Percentiles rank a stretch among this genome's conserved stretches.
phyloP scores from a whole-genome alignment of 2,329 filamentous ascomycete species.

The Pseudomassariella vexata region DNA sequence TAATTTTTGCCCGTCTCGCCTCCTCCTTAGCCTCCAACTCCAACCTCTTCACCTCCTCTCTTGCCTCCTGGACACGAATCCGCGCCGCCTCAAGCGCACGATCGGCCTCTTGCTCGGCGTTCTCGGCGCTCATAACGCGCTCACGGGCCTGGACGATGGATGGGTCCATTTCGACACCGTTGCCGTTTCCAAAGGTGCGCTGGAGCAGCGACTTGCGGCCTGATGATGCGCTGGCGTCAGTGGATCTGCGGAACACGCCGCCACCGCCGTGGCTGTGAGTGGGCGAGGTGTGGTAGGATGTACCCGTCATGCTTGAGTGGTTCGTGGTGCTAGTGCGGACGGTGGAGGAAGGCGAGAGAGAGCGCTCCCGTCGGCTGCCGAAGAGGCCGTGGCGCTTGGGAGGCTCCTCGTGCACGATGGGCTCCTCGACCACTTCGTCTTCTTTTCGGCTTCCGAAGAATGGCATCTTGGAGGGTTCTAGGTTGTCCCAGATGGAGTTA shows the following conservation, averaged over 20 bases:
- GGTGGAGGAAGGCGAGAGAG: constrained; percentile 13
- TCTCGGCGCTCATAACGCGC: constrained; percentile 56
- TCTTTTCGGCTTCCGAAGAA: constrained; percentile 25
- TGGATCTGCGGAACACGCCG: constrained; percentile 6
- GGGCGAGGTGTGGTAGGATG: constrained; percentile 3
- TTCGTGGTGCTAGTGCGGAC: constrained; percentile 15
- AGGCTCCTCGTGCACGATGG: constrained; percentile 39
- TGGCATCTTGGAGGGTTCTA: constrained; percentile 18
- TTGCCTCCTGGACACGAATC: constrained; percentile 54
- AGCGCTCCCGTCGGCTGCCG: constrained; percentile 31
- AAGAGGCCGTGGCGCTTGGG: constrained; percentile 31
- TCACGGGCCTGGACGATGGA: constrained; percentile 57
- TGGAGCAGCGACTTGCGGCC: constrained; percentile 34
- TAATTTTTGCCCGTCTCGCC: constrained; percentile 59
- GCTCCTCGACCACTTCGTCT: constrained; percentile 29
- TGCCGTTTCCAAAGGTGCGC: constrained; percentile 38
- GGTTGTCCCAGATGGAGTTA: no score
- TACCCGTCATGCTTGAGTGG: constrained; percentile 19
- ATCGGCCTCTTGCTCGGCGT: constrained; percentile 60
- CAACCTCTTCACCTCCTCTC: constrained; percentile 56
- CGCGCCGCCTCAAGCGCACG: constrained; percentile 54
- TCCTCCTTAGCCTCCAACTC: constrained; percentile 63
- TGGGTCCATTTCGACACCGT: constrained; percentile 48
- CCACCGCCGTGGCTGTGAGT: neutral
- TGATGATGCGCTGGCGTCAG: constrained; percentile 12